These are phyloP conservation scores for Stephania cephalantha DNA, from an alignment of 164 flowering plant species.

Conservation along the genomic window DNA sequence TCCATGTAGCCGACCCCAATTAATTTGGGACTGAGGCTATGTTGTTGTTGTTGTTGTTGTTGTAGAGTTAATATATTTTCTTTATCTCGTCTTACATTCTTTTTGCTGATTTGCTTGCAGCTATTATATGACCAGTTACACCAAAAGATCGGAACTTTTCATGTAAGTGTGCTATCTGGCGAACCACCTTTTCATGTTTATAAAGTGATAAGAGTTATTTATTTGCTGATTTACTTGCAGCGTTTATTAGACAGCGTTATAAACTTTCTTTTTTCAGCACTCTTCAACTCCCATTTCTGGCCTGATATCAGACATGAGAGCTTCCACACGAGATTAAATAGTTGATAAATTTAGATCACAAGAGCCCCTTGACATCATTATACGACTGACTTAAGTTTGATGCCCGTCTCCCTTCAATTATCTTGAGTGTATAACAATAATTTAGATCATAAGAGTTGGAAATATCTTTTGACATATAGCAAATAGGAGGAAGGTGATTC, in stretches of 20 bases:
- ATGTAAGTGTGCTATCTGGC: constrained; percentile 44
- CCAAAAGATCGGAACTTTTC: constrained; percentile 60
- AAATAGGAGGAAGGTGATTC: neutral
- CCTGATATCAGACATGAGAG: neutral
- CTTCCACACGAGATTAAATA: neutral
- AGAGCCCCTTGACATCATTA: neutral
- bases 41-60: no score
- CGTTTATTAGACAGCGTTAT: neutral
- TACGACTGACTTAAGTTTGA: neutral
- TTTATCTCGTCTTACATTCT: constrained; percentile 12
- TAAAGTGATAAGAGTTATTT: neutral
- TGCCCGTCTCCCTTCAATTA: neutral
- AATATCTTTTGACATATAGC: neutral
- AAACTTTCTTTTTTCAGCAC: neutral
- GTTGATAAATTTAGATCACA: neutral
- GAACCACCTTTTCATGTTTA: neutral
- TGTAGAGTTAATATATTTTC: neutral
- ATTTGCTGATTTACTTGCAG: neutral
- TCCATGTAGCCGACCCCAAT: no score
- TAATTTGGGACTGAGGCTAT: no score
- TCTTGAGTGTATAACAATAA: neutral
- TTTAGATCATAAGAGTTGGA: constrained; percentile 1
- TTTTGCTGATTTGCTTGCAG: constrained; percentile 36
- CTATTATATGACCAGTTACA: constrained; percentile 64
- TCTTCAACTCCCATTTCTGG: neutral